Base-by-base conservation (phyloP, 345 rosid species). In the Hypericum perforatum region DNA sequence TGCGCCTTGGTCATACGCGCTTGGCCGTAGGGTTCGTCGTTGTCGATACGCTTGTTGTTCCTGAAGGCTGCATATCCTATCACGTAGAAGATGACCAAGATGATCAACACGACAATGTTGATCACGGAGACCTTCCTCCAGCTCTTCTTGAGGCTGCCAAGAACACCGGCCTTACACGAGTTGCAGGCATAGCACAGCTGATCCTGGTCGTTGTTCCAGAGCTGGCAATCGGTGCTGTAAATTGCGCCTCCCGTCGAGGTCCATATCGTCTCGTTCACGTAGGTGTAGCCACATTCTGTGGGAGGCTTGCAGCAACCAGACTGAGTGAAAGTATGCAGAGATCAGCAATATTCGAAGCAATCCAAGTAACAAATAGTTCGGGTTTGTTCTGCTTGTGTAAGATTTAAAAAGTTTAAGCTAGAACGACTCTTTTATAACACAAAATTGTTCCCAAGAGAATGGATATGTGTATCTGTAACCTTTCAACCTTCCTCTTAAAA, bases 261-360 rank as follows among this genome's bases (percentile, higher is more conserved):
- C 98, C 97, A 92, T 0, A 36, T 29, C 0, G 98, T 88, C 82
- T 85, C 98, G 67, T 85, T 92, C 64, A 43, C 45, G 41, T 88
- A 92, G 16, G 52, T 58, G 59, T 41, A 89, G 6, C 91, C 91
- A 52, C 97, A 92, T 2, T 78, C 89, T 8, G 86, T 67, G 5
- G 91, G 97, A 5, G 97, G 97, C 77, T 88, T 92, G 75, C 98
- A 92, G 68, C 98, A 92, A 56, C 98, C 94, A 0, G 95, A 88
- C 98, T 92, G 57, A 59, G 54, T 12, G 65, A 9, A 65, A 13
- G 44, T 45, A 37, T 45, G 6, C 32, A 22, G 32, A 22, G 32
- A 22, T 22, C 32, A 22, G 32, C 32, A 22, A n/a, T n/a, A n/a
- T n/a, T n/a, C n/a, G n/a, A n/a, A n/a, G n/a, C n/a, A n/a, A n/a